phyloP scores from a whole-genome alignment of 2,329 filamentous ascomycete genomes.

The Fusarium sp. region DNA sequence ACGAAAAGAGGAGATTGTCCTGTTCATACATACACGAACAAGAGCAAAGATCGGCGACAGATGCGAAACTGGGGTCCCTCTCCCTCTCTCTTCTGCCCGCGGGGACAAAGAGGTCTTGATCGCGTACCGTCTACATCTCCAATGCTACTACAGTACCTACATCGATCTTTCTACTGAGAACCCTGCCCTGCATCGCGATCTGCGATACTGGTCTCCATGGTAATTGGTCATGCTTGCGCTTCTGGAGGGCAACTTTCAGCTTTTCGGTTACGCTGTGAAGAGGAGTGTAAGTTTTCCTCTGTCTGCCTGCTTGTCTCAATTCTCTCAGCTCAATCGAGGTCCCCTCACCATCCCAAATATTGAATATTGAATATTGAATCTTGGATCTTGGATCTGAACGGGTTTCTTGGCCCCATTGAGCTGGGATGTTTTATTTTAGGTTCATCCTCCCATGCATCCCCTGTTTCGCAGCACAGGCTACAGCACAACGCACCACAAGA shows the following conservation, averaged over 20 bases:
- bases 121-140: slow-evolving; percentile 4
- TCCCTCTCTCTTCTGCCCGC: not conserved
- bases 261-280: not conserved
- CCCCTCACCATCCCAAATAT: not conserved
- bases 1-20: not conserved
- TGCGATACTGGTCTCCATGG: not conserved
- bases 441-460: not conserved
- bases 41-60: slow-evolving; percentile 16
- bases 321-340: not conserved
- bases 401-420: not conserved
- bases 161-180: slow-evolving; percentile 5
- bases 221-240: slow-evolving; percentile 19
- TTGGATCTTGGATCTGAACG: not conserved
- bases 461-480: not conserved
- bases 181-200: slow-evolving; percentile 23
- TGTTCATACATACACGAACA: not conserved
- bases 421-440: slow-evolving; percentile 6
- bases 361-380: not conserved
- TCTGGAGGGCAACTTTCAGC: not conserved
- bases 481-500: not conserved
- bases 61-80: slow-evolving; percentile 19
- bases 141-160: not conserved
- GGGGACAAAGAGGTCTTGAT: slow-evolving; percentile 8
- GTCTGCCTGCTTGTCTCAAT: not conserved
- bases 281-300: not conserved